Conservation (phyloP, 2,329 filamentous ascomycete species). For the Diaporthe batatas region DNA sequence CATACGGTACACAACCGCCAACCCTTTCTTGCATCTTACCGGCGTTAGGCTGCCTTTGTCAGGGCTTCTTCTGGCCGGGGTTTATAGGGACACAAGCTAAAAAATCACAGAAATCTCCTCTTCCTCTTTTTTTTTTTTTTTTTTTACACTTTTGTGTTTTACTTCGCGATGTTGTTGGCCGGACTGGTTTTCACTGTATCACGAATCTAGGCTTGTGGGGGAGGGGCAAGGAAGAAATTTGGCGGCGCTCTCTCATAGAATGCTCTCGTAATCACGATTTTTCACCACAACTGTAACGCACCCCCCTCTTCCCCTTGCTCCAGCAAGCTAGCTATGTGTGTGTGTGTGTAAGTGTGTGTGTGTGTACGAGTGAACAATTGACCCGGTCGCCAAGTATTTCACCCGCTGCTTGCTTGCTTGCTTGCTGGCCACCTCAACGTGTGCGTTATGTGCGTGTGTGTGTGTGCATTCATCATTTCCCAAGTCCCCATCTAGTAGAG, state of each 20-base stretch:
- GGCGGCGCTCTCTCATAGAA: conserved; percentile 29
- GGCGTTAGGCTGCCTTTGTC: conserved; percentile 29
- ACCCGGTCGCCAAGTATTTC: conserved; percentile 5
- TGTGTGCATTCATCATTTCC: conserved; percentile 11
- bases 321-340: conserved; percentile 11
- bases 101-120: conserved; percentile 29
- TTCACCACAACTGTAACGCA: conserved; percentile 14
- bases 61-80: background rate
- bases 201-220: conserved; percentile 10
- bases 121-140: background rate
- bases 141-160: too few relatives aligned
- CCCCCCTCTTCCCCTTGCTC: background rate
- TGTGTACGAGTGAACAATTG: background rate
- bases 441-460: background rate
- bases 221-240: background rate
- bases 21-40: conserved; percentile 30
- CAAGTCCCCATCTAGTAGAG: conserved; percentile 10
- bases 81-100: background rate
- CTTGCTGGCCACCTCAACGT: conserved; percentile 9
- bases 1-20: background rate
- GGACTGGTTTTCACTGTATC: conserved; percentile 7
- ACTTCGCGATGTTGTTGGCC: background rate
- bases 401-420: conserved; percentile 15
- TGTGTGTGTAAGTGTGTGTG: background rate
- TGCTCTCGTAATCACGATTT: conserved; percentile 35